Conservation (phyloP, 2,329 filamentous ascomycete species). For the Calonectria crousiana region DNA sequence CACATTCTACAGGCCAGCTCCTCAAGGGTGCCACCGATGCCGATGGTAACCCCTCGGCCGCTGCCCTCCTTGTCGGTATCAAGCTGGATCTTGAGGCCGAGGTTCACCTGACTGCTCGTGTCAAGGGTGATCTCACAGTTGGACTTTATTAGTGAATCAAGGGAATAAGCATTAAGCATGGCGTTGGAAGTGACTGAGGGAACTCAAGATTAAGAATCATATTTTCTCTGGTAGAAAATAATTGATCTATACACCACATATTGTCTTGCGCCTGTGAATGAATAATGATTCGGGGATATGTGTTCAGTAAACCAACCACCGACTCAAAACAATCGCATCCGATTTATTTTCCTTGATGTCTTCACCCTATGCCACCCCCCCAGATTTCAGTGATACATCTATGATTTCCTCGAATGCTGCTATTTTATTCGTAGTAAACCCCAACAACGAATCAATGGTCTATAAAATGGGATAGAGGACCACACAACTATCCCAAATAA, state of each 20-base stretch:
- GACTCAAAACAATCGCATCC: neutral
- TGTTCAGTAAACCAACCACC: neutral
- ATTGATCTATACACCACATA: neutral
- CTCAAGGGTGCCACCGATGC: neutral
- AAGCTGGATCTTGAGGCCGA: neutral
- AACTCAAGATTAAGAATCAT: neutral
- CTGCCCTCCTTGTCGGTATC: neutral
- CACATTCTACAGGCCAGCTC: neutral
- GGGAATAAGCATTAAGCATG: neutral
- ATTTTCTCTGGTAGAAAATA: neutral
- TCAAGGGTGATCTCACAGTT: neutral
- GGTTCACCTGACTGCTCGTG: neutral
- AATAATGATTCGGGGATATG: neutral
- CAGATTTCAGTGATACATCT: neutral
- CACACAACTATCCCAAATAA: neutral
- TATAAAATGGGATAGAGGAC: neutral
- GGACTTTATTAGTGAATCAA: neutral
- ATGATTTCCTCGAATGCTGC: neutral
- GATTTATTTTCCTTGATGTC: neutral
- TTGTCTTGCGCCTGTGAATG: neutral
- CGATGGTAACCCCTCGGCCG: neutral
- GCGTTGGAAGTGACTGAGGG: neutral
- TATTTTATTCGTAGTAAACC: neutral
- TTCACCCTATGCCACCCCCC: neutral
- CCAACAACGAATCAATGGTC: neutral